Evolutionary conservation across 345 rosid species (phyloP).

Genomic region (Toxicodendron radicans): DNA sequence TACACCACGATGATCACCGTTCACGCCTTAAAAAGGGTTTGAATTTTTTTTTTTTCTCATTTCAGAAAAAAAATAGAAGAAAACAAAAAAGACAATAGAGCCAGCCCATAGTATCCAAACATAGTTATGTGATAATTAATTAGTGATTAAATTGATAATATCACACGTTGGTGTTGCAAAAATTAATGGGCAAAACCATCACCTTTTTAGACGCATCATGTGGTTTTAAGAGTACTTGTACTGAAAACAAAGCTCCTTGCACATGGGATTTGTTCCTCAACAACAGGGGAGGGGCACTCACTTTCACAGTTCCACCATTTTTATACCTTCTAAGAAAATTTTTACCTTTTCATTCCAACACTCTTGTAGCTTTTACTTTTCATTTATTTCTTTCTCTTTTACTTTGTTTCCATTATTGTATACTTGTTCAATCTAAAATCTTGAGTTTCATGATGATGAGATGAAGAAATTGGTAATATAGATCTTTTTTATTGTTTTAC

Average conservation of each 20-base stretch:
- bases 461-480: too few species aligned
- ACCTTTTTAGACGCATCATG: conserved; percentile 5
- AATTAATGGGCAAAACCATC: background rate
- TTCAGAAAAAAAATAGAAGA: too few species aligned
- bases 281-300: background rate
- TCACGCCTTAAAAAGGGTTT: too few species aligned
- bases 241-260: conserved; percentile 29
- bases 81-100: background rate
- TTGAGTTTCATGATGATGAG: too few species aligned
- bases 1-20: too few species aligned
- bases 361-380: background rate
- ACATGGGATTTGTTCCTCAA: conserved; percentile 24
- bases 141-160: background rate
- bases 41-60: background rate
- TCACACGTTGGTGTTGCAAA: background rate
- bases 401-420: background rate
- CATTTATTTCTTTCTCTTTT: background rate
- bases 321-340: background rate
- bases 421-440: too few species aligned
- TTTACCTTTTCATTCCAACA: background rate
- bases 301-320: background rate
- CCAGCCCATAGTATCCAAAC: background rate
- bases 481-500: too few species aligned
- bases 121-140: background rate
- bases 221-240: conserved; percentile 8